These are phyloP conservation scores for Backusella australiensis DNA, from an alignment of 192 early-diverging fungal species.

Conservation along the genomic window DNA sequence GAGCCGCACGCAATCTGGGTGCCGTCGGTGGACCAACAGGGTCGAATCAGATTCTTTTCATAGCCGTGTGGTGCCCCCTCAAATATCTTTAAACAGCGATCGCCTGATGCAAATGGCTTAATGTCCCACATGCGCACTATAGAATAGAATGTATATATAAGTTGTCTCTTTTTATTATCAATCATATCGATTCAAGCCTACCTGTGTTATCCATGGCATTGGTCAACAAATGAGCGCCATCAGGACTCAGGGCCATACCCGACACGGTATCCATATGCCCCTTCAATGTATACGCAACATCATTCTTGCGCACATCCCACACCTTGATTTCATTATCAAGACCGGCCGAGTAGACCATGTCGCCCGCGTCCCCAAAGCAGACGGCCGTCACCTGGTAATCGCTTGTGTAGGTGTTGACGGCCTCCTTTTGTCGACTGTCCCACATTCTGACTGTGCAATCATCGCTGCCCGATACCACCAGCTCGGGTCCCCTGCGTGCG, in stretches of 20 bases:
- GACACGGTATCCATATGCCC: conserved; percentile 93
- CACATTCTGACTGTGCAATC: conserved; percentile 78
- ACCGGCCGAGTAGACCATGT: conserved; percentile 81
- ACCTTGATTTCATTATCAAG: conserved; percentile 87
- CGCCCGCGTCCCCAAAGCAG: conserved; percentile 71
- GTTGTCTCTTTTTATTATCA: not conserved
- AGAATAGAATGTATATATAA: not conserved
- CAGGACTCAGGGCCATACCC: conserved; percentile 79
- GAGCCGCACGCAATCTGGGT: conserved; percentile 81
- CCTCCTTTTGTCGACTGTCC: conserved; percentile 67
- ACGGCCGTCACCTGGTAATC: conserved; percentile 75
- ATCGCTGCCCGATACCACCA: conserved; percentile 82
- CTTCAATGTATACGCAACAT: conserved; percentile 58
- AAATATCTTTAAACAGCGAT: conserved; percentile 76
- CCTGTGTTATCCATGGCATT: conserved; percentile 94
- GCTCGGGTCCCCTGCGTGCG: conserved; percentile 66
- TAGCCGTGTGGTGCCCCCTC: conserved; percentile 94
- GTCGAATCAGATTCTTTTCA: conserved; percentile 90
- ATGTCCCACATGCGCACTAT: conserved; percentile 91
- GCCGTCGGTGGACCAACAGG: conserved; percentile 87
- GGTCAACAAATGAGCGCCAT: conserved; percentile 79
- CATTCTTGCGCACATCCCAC: conserved; percentile 87
- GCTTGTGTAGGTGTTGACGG: conserved; percentile 57
- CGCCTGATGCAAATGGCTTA: conserved; percentile 75
- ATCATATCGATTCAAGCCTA: conserved; percentile 12